Conservation (phyloP, 768 basidiomycete species). For the Rickenella mellea region DNA sequence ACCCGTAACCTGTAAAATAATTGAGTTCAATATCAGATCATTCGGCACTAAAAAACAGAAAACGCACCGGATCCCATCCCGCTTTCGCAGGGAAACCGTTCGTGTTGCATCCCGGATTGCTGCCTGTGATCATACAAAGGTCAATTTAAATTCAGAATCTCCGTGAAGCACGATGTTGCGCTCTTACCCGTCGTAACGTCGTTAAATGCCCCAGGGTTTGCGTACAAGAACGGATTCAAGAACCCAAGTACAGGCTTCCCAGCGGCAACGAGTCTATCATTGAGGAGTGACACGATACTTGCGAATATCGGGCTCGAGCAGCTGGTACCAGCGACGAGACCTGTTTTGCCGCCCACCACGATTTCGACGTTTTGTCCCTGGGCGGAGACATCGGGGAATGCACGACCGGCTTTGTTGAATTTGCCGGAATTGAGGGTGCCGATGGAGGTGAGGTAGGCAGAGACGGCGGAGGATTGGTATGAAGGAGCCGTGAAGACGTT, state of each 20-base stretch:
- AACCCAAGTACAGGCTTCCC: constrained; percentile 23
- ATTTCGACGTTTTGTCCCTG: constrained; percentile 24
- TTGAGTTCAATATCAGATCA: too few species aligned
- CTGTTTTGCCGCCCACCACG: constrained; percentile 9
- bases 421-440: constrained; percentile 18
- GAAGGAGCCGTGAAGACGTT: constrained; percentile 20
- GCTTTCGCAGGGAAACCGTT: constrained; percentile 9
- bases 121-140: too few species aligned
- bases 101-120: constrained; percentile 9
- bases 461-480: constrained; percentile 31
- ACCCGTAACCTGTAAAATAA: constrained; percentile 8
- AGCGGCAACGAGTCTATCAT: constrained; percentile 19
- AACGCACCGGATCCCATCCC: constrained; percentile 7
- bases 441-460: constrained; percentile 23
- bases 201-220: constrained; percentile 15
- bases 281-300: constrained; percentile 23
- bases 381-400: constrained; percentile 39
- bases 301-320: constrained; percentile 25
- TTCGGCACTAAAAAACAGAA: background rate
- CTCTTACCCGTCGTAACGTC: constrained; percentile 24
- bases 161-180: too few species aligned
- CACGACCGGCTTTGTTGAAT: constrained; percentile 28
- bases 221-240: constrained; percentile 27
- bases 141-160: too few species aligned
- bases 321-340: constrained; percentile 20